Percentiles rank a stretch among this genome's conserved stretches.
Evolutionary conservation across 441 rosid species (phyloP).

Genomic region (Bocquillonia castaneifolia): DNA sequence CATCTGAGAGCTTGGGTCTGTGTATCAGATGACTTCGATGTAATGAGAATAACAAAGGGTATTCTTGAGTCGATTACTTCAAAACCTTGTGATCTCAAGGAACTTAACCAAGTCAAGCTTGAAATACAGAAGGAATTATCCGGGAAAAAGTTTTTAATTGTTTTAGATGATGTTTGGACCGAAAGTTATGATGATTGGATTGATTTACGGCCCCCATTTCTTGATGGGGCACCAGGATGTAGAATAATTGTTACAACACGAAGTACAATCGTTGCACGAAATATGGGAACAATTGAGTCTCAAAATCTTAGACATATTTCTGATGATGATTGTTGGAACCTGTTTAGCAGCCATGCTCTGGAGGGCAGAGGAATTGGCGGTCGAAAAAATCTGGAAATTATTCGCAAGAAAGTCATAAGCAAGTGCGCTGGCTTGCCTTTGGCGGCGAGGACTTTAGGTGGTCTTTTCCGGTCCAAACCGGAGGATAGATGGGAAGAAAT

Average conservation of each 20-base stretch:
- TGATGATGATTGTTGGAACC: constrained; percentile 18
- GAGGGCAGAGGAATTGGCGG: neutral
- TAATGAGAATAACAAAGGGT: neutral
- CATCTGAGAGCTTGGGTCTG: neutral
- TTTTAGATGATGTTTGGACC: too few relatives aligned
- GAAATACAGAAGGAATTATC: neutral
- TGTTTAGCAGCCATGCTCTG: constrained; percentile 27
- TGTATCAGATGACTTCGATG: constrained; percentile 21
- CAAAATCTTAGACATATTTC: constrained; percentile 9
- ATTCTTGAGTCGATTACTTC: constrained; percentile 22
- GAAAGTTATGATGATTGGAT: constrained; percentile 25
- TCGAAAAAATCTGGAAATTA: too few relatives aligned
- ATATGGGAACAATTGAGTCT: constrained; percentile 18
- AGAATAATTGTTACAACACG: constrained; percentile 29
- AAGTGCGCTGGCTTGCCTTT: too few relatives aligned
- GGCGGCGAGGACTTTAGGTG: neutral
- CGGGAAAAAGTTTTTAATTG: constrained; percentile 23
- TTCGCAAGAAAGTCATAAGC: too few relatives aligned
- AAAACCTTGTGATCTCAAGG: constrained; percentile 2
- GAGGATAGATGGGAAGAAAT: neutral
- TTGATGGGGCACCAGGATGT: constrained; percentile 24
- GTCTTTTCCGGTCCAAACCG: too few relatives aligned
- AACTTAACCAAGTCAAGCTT: constrained; percentile 24
- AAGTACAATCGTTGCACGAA: constrained; percentile 3
- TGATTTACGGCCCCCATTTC: constrained; percentile 23